phyloP scores from a whole-genome alignment of 352 stramenopile genomes.

The Globisporangium spiculum region DNA sequence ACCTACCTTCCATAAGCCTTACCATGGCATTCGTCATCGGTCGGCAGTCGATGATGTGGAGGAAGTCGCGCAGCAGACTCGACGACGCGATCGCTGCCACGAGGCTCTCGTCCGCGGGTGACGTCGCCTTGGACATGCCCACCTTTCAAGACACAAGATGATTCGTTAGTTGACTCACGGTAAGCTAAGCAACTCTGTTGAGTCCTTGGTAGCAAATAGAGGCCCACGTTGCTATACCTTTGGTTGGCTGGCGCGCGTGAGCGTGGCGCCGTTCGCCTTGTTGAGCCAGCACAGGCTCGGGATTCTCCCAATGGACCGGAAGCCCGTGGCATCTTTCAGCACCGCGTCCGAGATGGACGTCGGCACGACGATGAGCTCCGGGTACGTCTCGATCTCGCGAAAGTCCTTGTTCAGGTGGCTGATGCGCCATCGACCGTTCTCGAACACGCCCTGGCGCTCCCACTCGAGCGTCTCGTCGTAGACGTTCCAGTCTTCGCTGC shows the following conservation, averaged over 20 bases:
- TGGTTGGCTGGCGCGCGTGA: constrained; percentile 79
- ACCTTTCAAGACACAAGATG: constrained; percentile 22
- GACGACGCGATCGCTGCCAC: constrained; percentile 65
- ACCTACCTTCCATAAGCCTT: background rate
- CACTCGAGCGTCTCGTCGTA: constrained; percentile 67
- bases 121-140: constrained; percentile 78
- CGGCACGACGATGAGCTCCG: constrained; percentile 92
- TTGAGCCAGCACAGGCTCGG: constrained; percentile 76
- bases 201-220: too few relatives aligned
- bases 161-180: background rate
- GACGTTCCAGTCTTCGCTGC: constrained; percentile 61
- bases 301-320: constrained; percentile 72
- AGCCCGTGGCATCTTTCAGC: constrained; percentile 68
- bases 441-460: constrained; percentile 68
- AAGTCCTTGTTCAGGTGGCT: constrained; percentile 71
- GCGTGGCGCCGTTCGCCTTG: constrained; percentile 51
- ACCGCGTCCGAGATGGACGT: constrained; percentile 85
- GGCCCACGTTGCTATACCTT: constrained; percentile 30
- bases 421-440: constrained; percentile 65
- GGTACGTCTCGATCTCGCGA: constrained; percentile 90
- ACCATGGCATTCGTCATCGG: constrained; percentile 79
- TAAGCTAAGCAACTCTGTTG: background rate
- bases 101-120: constrained; percentile 64
- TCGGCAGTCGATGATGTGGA: constrained; percentile 84
- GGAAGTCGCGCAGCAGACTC: constrained; percentile 54